phyloP scores from a whole-genome alignment of 1,139 yeast species.

The Magnusiomyces ingens region DNA sequence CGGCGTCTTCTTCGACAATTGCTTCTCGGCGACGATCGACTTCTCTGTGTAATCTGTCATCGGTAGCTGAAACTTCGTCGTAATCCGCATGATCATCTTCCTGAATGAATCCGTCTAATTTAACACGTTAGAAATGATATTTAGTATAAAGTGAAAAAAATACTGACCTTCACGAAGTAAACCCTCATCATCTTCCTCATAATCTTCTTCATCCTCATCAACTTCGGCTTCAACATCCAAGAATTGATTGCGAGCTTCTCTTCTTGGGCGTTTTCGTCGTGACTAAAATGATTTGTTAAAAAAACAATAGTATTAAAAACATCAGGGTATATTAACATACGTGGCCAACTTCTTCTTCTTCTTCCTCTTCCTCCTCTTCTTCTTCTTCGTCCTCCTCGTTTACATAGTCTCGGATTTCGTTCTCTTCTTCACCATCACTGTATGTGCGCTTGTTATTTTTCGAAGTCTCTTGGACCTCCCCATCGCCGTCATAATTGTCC shows the following conservation, averaged over 20 bases:
- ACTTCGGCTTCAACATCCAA: constrained; percentile 99
- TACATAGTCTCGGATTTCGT: constrained; percentile 26
- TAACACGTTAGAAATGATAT: background rate
- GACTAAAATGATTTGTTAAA: constrained; percentile 43
- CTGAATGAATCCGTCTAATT: constrained; percentile 39
- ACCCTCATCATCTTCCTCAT: constrained; percentile 89
- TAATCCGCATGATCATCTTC: constrained; percentile 51
- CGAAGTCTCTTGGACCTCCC: constrained; percentile 5
- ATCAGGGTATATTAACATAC: constrained; percentile 14
- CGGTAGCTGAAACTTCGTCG: constrained; percentile 42
- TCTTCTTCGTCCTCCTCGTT: constrained; percentile 24
- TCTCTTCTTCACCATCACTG: constrained; percentile 24
- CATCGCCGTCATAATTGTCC: constrained; percentile 9
- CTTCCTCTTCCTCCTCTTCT: constrained; percentile 26
- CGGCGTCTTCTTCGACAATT: constrained; percentile 92
- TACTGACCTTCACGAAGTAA: constrained; percentile 47
- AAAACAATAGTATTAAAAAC: constrained; percentile 26
- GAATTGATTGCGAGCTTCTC: constrained; percentile 76
- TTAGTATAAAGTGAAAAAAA: constrained; percentile 27
- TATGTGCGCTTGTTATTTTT: constrained; percentile 23
- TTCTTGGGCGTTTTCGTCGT: constrained; percentile 60
- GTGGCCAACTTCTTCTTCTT: constrained; percentile 24
- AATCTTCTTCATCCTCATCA: constrained; percentile 96
- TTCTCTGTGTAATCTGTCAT: constrained; percentile 79
- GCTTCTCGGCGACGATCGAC: constrained; percentile 86